A percentile compares a stretch with the other conserved stretches of the same genome.
Evolutionary conservation across 306 rosid species (phyloP).

Genomic region (Coriaria nepalensis): DNA sequence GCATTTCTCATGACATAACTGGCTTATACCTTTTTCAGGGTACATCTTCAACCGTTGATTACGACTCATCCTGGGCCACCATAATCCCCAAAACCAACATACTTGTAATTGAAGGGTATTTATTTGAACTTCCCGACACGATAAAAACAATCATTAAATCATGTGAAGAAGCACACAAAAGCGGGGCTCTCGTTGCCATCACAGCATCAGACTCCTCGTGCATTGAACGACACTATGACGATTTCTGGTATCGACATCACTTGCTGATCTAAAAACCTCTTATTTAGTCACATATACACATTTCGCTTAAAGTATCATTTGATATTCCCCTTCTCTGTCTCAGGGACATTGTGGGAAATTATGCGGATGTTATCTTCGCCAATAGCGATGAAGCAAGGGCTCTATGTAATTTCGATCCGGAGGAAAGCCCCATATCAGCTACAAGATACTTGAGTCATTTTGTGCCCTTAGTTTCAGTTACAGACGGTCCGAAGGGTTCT

Average conservation of each 20-base stretch:
- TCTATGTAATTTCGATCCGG: constrained; percentile 49
- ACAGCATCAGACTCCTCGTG: constrained; percentile 94
- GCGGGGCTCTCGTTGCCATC: constrained; percentile 75
- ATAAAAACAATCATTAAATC: constrained; percentile 55
- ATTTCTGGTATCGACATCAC: constrained; percentile 46
- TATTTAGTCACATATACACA: too few relatives aligned
- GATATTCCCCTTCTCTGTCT: constrained; percentile 7
- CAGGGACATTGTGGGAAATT: constrained; percentile 77
- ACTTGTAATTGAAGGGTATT: constrained; percentile 86
- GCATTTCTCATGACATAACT: constrained; percentile 16
- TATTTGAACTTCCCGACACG: constrained; percentile 84
- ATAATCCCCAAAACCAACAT: constrained; percentile 54
- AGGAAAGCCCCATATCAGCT: constrained; percentile 48
- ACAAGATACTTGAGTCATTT: constrained; percentile 79
- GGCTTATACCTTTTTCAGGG: constrained; percentile 41
- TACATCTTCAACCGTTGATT: constrained; percentile 70
- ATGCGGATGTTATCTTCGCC: constrained; percentile 69
- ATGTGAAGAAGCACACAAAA: constrained; percentile 61
- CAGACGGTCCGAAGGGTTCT: constrained; percentile 75
- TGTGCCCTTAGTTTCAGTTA: constrained; percentile 74
- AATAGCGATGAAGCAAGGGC: constrained; percentile 81
- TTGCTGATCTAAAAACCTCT: too few relatives aligned
- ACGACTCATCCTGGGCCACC: constrained; percentile 50
- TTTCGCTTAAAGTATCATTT: not conserved
- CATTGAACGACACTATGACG: constrained; percentile 74